Evolutionary conservation across 768 basidiomycete species (phyloP), one percentile per base, ranked within the genome.

Genomic region (Trametes elegans): DNA sequence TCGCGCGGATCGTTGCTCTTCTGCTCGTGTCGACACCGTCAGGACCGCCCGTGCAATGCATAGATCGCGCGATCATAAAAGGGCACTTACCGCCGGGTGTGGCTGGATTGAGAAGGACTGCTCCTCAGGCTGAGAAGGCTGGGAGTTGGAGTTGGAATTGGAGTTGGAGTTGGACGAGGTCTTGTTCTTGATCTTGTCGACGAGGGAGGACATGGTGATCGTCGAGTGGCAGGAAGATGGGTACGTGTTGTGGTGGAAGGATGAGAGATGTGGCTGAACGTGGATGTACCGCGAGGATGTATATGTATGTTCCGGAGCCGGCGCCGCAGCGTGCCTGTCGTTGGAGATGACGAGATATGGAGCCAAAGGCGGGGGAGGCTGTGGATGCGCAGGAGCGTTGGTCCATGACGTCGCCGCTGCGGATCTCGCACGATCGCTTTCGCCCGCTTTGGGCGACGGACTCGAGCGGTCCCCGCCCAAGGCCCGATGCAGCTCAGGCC

Each of bases 1-100:
- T 85, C 80, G 9, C 74, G 71, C 13, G 84, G 84, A 60, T 87
- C 73, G 58, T 87, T 85, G 5, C 79, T 72, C 72, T 77, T 83
- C 84, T 87, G 48, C 38, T 34, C n/a, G 32, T 1, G 3, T 1
- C 6, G 28, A 31, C 10, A 14, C 29, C 9, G 44, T 7, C 57
- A 24, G 10, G 3, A 47, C 19, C 26, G 14, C 1, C 34, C 29
- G 27, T 4, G 26, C 2, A 9, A 31, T 18, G 19, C 10, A 4
- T 10, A 41, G 1, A 21, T 32, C n/a, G n/a, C n/a, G n/a, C n/a
- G n/a, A n/a, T n/a, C n/a, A n/a, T n/a, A n/a, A n/a, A n/a, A n/a
- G n/a, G n/a, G 24, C 34, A 54, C 60, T 42, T 36, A 35, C 51
- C 61, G 84, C 83, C 44, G 84, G 85, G 64, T 85, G 82, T 19